These are phyloP conservation scores for Leccinum brunneo-olivaceum DNA, from an alignment of 1,284 basidiomycete species.

Conservation along the genomic window DNA sequence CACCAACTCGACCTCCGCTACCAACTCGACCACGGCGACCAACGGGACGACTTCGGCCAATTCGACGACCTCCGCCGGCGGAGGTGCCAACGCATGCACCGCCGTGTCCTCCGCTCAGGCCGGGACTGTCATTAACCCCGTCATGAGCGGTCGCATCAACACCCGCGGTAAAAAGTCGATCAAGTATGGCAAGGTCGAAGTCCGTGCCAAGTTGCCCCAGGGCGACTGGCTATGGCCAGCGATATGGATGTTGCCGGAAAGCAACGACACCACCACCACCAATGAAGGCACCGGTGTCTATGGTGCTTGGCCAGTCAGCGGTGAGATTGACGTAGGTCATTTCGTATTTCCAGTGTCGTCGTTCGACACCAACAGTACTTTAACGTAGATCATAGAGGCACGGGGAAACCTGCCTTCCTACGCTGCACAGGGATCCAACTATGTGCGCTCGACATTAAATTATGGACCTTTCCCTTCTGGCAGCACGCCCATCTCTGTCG, in stretches of 20 bases:
- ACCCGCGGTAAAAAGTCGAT: conserved; percentile 60
- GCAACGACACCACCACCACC: conserved; percentile 30
- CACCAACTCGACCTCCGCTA: conserved; percentile 25
- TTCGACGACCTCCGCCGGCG: conserved; percentile 16
- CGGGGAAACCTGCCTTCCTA: conserved; percentile 62
- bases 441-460: conserved; percentile 67
- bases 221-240: conserved; percentile 80
- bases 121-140: conserved; percentile 71
- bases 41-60: conserved; percentile 22
- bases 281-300: conserved; percentile 42
- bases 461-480: conserved; percentile 54
- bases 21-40: conserved; percentile 24
- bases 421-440: conserved; percentile 62
- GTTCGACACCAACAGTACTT: neutral
- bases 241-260: conserved; percentile 75
- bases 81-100: conserved; percentile 30
- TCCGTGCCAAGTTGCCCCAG: conserved; percentile 37
- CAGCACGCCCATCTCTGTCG: conserved; percentile 42
- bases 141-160: conserved; percentile 67
- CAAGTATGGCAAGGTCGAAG: conserved; percentile 68
- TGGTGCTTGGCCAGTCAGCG: conserved; percentile 68
- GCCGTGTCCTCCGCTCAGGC: conserved; percentile 56
- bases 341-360: neutral
- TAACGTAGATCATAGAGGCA: conserved; percentile 62
- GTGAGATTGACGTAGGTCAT: conserved; percentile 61